Base-by-base conservation (phyloP, 2,329 filamentous ascomycete genomes). In the Clonostachys rhizophaga region DNA sequence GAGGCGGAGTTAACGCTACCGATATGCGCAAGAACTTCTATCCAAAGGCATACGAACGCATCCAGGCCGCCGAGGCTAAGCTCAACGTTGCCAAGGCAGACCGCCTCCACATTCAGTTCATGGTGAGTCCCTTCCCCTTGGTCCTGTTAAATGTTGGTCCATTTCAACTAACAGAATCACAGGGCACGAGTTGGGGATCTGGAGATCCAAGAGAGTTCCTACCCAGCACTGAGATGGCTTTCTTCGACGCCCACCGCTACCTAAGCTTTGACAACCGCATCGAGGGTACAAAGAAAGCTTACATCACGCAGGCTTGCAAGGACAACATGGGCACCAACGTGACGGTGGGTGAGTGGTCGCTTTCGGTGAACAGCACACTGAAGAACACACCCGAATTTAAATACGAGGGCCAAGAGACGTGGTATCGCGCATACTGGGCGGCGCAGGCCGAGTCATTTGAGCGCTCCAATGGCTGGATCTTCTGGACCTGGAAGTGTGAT, bases 401-500 rank as follows among this genome's bases (percentile, higher is more conserved):
- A 60, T 66, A 78, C 49, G 89, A 84, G 67, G 67, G 91, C 43
- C 73, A 79, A 52, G 81, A 81, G 55, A 63, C 58, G 2, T 84
- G 81, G 60, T 84, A 84, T 57, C 62, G 54, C 42, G 61, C 69
- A 40, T 84, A 74, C 69, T 90, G 89, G 63, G 85, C 86, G 55
- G 87, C 85, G 14, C 87, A 91, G 64, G 90, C 91, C 82, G 74
- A 79, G 45, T 81, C 79, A 34, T 91, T 88, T 55, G 86, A 89
- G 64, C 74, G 78, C 20, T 83, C 81, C 0, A 86, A 83, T 79
- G 87, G 87, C 20, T 91, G 87, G 87, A 88, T 90, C 57, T 91
- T 90, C 61, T 91, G 87, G 87, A 89, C 86, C 5, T 91, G 87
- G 87, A 73, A 83, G 61, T 89, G 86, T 12, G 87, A 91, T 65